Conservation (phyloP, 1,139 yeast genomes). For the Blastobotrys proliferans region DNA sequence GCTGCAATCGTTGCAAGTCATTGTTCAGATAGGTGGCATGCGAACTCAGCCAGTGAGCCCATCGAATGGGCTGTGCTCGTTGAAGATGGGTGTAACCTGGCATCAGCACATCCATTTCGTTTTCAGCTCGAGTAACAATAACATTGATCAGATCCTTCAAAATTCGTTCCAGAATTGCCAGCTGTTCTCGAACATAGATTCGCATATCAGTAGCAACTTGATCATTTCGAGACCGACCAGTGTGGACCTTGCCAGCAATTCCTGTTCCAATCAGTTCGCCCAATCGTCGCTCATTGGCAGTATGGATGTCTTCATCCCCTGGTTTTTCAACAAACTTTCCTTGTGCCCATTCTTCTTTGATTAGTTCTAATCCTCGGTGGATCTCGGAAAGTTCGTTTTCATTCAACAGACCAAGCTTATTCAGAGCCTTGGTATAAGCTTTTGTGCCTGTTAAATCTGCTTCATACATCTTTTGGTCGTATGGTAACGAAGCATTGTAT, state of each 20-base stretch:
- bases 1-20: constrained; percentile 79
- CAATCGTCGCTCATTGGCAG: constrained; percentile 95
- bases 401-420: constrained; percentile 70
- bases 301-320: constrained; percentile 97
- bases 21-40: constrained; percentile 93
- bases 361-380: constrained; percentile 70
- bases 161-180: constrained; percentile 55
- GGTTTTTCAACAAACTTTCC: constrained; percentile 73
- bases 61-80: constrained; percentile 98
- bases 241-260: constrained; percentile 96
- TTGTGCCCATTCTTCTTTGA: constrained; percentile 77
- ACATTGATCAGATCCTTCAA: constrained; percentile 61
- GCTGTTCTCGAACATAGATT: constrained; percentile 78
- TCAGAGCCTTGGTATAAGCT: constrained; percentile 84
- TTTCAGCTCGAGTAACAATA: constrained; percentile 68
- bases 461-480: constrained; percentile 88
- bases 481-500: constrained; percentile 94
- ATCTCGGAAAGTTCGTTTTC: constrained; percentile 69
- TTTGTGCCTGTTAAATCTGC: constrained; percentile 94
- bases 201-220: constrained; percentile 99
- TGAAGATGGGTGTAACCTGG: constrained; percentile 99
- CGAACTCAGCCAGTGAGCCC: constrained; percentile 96
- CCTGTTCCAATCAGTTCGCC: constrained; percentile 93
- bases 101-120: constrained; percentile 88
- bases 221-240: constrained; percentile 97